These are phyloP conservation scores for Leptosphaerulina australis DNA, from an alignment of 2,329 filamentous ascomycete species.

Conservation along the genomic window DNA sequence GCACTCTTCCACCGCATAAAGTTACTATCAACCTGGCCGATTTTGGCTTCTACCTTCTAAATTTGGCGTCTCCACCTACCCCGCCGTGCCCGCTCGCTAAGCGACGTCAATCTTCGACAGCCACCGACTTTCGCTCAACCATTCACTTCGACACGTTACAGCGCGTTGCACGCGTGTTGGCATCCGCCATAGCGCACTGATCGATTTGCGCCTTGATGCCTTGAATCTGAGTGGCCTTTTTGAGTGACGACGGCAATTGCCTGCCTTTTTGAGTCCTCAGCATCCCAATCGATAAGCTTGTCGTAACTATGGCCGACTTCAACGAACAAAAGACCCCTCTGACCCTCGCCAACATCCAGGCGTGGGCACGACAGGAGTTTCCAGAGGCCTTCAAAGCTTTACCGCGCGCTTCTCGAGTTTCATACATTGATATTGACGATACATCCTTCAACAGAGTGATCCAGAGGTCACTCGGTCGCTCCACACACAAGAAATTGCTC, in stretches of 20 bases:
- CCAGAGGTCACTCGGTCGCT: conserved; percentile 34
- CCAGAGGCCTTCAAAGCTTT: conserved; percentile 28
- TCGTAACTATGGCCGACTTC: conserved; percentile 31
- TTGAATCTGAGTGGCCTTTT: conserved; percentile 8
- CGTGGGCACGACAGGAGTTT: conserved; percentile 32
- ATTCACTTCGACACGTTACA: conserved; percentile 22
- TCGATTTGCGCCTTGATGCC: conserved; percentile 20
- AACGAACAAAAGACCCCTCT: conserved; percentile 36
- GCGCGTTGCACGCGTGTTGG: conserved; percentile 18
- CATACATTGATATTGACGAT: conserved; percentile 36
- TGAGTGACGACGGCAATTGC: conserved; percentile 15
- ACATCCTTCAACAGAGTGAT: conserved; percentile 32
- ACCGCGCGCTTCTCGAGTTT: conserved; percentile 25
- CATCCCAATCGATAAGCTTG: conserved; percentile 3
- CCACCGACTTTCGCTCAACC: conserved; percentile 20
- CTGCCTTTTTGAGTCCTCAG: conserved; percentile 10
- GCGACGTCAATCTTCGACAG: conserved; percentile 19
- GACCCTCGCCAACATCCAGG: conserved; percentile 32
- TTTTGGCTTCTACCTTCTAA: conserved; percentile 13
- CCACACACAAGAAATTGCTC: conserved; percentile 37
- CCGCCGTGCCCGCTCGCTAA: conserved; percentile 17
- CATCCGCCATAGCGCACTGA: conserved; percentile 17
- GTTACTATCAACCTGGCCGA: conserved; percentile 6
- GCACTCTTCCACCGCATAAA: conserved; percentile 5
- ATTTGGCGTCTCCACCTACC: conserved; percentile 20